These are phyloP conservation scores for Galerina sulciceps DNA, from an alignment of 768 basidiomycete species.

Conservation along the genomic window DNA sequence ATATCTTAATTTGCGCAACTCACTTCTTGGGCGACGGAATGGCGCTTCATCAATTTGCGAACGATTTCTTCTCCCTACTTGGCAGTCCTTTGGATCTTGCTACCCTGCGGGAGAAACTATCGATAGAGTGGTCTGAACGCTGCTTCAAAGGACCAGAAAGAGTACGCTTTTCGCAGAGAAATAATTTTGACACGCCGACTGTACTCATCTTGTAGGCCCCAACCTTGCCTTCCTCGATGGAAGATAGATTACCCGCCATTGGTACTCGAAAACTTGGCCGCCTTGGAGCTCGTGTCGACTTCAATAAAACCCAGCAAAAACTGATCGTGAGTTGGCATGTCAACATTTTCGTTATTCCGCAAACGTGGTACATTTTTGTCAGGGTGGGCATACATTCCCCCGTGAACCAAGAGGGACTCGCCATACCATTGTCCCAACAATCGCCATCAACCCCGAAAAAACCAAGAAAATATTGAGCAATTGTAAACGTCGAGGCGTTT, in stretches of 20 bases:
- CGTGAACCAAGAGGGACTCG: slow-evolving; percentile 45
- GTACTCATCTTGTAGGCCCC: slow-evolving; percentile 5
- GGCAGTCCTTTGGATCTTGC: slow-evolving; percentile 36
- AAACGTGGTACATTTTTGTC: background rate
- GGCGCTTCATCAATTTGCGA: slow-evolving; percentile 81
- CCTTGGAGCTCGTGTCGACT: slow-evolving; percentile 59
- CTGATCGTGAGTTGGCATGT: slow-evolving; percentile 48
- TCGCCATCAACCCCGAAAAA: slow-evolving; percentile 55
- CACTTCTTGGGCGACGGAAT: slow-evolving; percentile 90
- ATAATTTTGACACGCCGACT: too few relatives aligned
- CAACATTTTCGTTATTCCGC: background rate
- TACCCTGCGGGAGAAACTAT: slow-evolving; percentile 29
- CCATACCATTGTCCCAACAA: slow-evolving; percentile 72
- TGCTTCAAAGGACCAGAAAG: slow-evolving; percentile 10
- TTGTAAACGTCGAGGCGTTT: slow-evolving; percentile 75
- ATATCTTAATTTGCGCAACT: slow-evolving; percentile 74
- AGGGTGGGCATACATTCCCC: slow-evolving; percentile 82
- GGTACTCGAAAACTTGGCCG: slow-evolving; percentile 42
- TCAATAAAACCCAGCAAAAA: slow-evolving; percentile 53
- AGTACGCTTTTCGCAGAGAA: background rate
- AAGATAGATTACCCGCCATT: slow-evolving; percentile 37
- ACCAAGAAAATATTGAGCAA: slow-evolving; percentile 68
- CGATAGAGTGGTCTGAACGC: slow-evolving; percentile 36
- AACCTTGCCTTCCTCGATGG: slow-evolving; percentile 25
- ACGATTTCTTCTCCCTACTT: slow-evolving; percentile 76